phyloP scores from a whole-genome alignment of 495 filamentous ascomycete genomes.

The Aspergillus haitiensis region DNA sequence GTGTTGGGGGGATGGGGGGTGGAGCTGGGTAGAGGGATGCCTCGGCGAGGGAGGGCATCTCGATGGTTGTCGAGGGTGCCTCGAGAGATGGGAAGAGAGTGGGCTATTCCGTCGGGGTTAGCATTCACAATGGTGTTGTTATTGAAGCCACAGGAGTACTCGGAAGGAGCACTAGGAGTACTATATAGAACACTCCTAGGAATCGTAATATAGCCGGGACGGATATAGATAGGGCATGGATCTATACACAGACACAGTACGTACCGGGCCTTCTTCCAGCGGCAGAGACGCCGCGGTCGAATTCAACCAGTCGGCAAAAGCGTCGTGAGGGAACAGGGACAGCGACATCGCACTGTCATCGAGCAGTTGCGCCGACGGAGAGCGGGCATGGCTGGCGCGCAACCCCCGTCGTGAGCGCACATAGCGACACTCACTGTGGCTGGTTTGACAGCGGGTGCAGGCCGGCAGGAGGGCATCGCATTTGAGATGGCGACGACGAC shows the following conservation, averaged over 20 bases:
- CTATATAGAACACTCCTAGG: no score
- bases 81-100: no score
- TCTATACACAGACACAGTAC: background rate
- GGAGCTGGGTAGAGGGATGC: no score
- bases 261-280: no score
- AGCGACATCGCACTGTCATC: slow-evolving; percentile 18
- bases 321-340: slow-evolving; percentile 18
- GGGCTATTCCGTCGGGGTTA: no score
- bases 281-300: slow-evolving; percentile 9
- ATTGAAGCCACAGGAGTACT: no score
- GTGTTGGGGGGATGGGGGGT: no score
- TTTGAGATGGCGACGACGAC: slow-evolving; percentile 56
- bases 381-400: slow-evolving; percentile 28
- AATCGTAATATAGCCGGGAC: no score
- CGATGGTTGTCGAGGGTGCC: no score
- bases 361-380: slow-evolving; percentile 14
- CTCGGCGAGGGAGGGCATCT: no score
- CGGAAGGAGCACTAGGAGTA: no score
- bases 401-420: slow-evolving; percentile 34
- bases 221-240: background rate
- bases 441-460: slow-evolving; percentile 30
- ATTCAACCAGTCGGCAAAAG: slow-evolving; percentile 24
- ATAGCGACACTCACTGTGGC: slow-evolving; percentile 28
- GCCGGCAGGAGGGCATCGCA: slow-evolving; percentile 53
- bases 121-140: no score